These are phyloP conservation scores for Venturia asperata DNA, from an alignment of 2,329 filamentous ascomycete genomes.

Conservation along the genomic window DNA sequence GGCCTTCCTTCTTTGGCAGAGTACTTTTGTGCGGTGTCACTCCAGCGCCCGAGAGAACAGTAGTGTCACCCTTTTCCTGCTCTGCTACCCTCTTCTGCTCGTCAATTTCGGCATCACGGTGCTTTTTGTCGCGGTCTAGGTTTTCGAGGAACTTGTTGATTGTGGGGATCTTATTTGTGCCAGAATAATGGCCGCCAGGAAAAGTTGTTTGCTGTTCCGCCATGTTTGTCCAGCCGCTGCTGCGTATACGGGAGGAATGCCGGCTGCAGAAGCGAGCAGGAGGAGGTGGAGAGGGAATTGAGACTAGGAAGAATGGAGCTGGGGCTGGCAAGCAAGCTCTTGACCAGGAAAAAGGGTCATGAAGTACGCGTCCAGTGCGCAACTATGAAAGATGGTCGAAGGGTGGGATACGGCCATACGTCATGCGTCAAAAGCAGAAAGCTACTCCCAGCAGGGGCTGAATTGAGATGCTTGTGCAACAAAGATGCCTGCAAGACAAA, in stretches of 20 bases:
- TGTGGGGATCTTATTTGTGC: constrained; percentile 75
- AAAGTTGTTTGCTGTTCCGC: constrained; percentile 41
- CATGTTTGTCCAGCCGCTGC: constrained; percentile 29
- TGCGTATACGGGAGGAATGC: background rate
- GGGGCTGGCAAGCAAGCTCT: background rate
- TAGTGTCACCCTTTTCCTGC: constrained; percentile 34
- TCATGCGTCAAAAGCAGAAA: background rate
- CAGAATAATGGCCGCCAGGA: constrained; percentile 69
- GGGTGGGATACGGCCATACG: background rate
- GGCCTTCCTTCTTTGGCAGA: constrained; percentile 40
- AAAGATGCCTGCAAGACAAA: background rate
- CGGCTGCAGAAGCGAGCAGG: no score
- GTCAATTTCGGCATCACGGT: constrained; percentile 67
- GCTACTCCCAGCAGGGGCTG: background rate
- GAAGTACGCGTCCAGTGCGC: constrained; percentile 6
- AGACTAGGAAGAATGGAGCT: background rate
- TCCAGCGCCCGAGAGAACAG: constrained; percentile 24
- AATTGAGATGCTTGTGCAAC: background rate
- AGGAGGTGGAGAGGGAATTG: constrained; percentile 16
- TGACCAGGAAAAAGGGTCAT: constrained; percentile 3
- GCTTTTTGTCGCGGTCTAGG: constrained; percentile 70
- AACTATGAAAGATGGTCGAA: background rate
- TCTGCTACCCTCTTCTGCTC: constrained; percentile 31
- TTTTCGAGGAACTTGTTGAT: constrained; percentile 75
- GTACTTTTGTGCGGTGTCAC: constrained; percentile 27